Conservation (phyloP, 1,284 basidiomycete species). For the Leccinum huronense region DNA sequence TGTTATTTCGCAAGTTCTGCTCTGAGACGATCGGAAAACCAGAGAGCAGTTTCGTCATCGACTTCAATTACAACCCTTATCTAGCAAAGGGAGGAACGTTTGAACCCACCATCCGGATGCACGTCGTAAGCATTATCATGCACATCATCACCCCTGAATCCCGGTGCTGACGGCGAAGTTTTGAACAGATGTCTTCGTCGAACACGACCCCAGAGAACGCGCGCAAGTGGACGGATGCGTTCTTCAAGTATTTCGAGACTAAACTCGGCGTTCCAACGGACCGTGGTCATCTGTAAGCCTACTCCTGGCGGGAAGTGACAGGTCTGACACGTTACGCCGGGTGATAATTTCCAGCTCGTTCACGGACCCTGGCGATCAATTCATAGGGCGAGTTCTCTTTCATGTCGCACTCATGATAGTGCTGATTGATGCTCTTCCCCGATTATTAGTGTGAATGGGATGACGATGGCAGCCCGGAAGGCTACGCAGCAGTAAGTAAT, state of each 20-base stretch:
- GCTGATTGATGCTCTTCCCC: not conserved
- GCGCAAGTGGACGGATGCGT: conserved; percentile 49
- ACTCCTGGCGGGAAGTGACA: not conserved
- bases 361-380: conserved; percentile 15
- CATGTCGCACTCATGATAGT: not conserved
- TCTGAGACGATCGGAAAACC: conserved; percentile 47
- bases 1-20: conserved; percentile 37
- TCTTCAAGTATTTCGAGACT: conserved; percentile 41
- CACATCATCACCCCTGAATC: not conserved
- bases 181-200: conserved; percentile 49
- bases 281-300: conserved; percentile 49
- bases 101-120: conserved; percentile 59
- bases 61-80: conserved; percentile 52
- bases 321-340: not conserved
- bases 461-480: conserved; percentile 5
- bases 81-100: conserved; percentile 53
- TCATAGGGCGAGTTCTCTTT: conserved; percentile 12
- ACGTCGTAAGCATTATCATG: conserved; percentile 39
- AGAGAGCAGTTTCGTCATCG: conserved; percentile 49
- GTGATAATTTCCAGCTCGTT: conserved; percentile 7
- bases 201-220: conserved; percentile 52
- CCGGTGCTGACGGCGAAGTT: not conserved
- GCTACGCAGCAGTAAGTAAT: not conserved
- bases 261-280: conserved; percentile 48
- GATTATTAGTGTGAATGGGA: conserved; percentile 12